A percentile compares a stretch with the other conserved stretches of the same genome.
These are phyloP conservation scores for Fusarium newnesense DNA, from an alignment of 2,329 filamentous ascomycete genomes.

Conservation along the genomic window DNA sequence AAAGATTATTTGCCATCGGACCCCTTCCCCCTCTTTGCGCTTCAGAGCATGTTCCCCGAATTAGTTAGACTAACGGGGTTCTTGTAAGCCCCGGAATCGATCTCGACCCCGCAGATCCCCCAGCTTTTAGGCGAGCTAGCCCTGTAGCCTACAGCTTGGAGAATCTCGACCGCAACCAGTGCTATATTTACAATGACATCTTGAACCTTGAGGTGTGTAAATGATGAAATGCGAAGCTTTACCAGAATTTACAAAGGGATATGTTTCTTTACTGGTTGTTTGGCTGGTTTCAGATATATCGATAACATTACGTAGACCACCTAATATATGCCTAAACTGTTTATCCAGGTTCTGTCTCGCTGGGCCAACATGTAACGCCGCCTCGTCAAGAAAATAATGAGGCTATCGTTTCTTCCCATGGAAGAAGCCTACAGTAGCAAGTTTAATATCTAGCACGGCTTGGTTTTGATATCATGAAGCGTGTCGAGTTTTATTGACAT, in stretches of 20 bases:
- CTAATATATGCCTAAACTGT: too few relatives aligned
- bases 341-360: background rate
- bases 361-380: background rate
- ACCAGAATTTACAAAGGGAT: background rate
- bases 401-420: background rate
- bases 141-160: background rate
- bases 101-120: background rate
- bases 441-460: background rate
- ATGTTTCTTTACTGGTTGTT: background rate
- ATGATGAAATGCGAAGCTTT: accelerated
- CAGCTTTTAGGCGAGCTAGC: background rate
- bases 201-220: accelerated
- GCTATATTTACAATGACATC: background rate
- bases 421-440: background rate
- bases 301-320: accelerated
- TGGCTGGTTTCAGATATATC: accelerated
- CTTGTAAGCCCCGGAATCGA: background rate
- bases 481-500: too few relatives aligned
- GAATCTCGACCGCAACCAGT: background rate
- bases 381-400: background rate
- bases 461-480: background rate
- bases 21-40: background rate
- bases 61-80: background rate
- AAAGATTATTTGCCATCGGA: background rate
- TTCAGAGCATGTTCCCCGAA: background rate